Evolutionary conservation across 805 yeast genomes (phyloP).

Genomic region (Saccharomycopsis sp.): DNA sequence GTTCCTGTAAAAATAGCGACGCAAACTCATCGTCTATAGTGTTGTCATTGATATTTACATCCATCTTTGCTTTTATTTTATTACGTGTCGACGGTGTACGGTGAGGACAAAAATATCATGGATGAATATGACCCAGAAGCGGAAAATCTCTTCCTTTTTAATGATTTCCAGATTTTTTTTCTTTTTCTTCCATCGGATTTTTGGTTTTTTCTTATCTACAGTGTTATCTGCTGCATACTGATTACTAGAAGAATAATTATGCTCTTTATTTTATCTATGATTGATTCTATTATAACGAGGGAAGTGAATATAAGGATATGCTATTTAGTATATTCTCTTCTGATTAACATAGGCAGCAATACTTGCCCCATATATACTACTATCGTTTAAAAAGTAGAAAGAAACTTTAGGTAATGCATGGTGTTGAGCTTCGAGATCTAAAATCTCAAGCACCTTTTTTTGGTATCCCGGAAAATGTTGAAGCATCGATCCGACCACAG

Average conservation of each 20-base stretch:
- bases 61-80: not conserved
- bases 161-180: not conserved
- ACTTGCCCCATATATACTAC: constrained; percentile 16
- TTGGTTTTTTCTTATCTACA: not conserved
- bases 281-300: not conserved
- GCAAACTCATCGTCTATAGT: constrained; percentile 22
- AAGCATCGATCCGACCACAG: not conserved
- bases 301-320: not conserved
- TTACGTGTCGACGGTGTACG: too few species aligned
- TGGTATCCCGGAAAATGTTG: constrained; percentile 3
- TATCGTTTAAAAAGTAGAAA: constrained; percentile 8
- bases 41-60: not conserved
- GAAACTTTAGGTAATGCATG: constrained; percentile 3
- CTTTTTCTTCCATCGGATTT: not conserved
- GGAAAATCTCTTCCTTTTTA: not conserved
- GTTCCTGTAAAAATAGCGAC: constrained; percentile 18
- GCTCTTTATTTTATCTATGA: not conserved
- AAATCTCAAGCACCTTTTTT: constrained; percentile 1
- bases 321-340: not conserved
- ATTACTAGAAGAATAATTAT: not conserved
- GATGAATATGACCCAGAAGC: not conserved
- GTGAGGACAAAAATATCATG: too few species aligned
- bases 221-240: not conserved
- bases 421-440: not conserved
- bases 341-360: constrained; percentile 9